Percentiles rank a stretch among this genome's conserved stretches.
phyloP scores from a whole-genome alignment of 140 eudicot genomes.

The Bidens hawaiensis region DNA sequence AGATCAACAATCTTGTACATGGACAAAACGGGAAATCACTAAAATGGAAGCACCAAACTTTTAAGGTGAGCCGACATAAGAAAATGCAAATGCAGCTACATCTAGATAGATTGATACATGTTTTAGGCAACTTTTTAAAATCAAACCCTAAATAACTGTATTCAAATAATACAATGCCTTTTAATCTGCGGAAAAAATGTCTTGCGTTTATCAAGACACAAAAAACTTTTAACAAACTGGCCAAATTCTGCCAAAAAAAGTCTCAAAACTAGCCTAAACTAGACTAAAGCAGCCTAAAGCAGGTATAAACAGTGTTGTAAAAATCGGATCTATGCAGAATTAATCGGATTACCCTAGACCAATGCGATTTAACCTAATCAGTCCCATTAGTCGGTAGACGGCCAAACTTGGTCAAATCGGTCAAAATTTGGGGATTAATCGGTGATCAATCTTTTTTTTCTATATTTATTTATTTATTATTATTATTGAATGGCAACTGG shows the following conservation, averaged over 20 bases:
- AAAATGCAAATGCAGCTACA: not conserved
- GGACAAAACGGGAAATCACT: not conserved
- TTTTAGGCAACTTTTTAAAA: not conserved
- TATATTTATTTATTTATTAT: no score
- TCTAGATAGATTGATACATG: not conserved
- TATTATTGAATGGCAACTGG: no score
- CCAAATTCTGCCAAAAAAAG: not conserved
- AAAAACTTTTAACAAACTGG: not conserved
- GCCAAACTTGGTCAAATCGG: no score
- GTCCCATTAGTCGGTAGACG: no score
- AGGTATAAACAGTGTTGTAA: no score
- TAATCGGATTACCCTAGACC: no score
- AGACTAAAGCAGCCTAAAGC: no score
- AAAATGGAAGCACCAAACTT: not conserved
- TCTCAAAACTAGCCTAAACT: no score
- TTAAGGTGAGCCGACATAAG: not conserved
- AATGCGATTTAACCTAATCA: no score
- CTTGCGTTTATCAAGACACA: not conserved
- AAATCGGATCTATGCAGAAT: no score
- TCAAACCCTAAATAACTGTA: not conserved
- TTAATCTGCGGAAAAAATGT: not conserved
- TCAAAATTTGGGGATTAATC: no score
- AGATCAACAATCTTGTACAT: slow-evolving; percentile 13
- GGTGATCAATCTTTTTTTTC: no score
- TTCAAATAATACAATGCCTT: not conserved